Evolutionary conservation across 495 filamentous ascomycete genomes (phyloP).

Genomic region (Aspergillus ellipticus): DNA sequence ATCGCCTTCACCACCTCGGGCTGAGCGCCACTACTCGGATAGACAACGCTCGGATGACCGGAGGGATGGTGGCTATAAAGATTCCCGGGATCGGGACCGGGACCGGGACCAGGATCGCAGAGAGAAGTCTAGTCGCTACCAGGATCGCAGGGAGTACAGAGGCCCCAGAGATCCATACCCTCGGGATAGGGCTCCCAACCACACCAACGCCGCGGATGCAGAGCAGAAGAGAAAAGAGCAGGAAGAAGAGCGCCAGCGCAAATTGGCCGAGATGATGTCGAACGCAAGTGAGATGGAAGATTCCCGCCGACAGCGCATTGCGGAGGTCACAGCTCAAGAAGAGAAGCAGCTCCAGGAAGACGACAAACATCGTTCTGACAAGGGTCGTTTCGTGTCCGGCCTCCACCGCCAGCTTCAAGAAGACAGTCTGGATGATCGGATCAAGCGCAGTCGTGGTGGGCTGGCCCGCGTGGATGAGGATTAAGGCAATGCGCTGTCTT

Average conservation of each 20-base stretch:
- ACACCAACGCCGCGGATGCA: conserved; percentile 6
- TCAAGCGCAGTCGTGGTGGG: conserved; percentile 38
- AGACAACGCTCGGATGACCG: conserved; percentile 14
- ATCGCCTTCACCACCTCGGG: conserved; percentile 21
- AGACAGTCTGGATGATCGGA: conserved; percentile 42
- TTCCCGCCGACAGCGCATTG: conserved; percentile 67
- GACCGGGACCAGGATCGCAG: conserved; percentile 13
- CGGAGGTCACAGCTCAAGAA: conserved; percentile 63
- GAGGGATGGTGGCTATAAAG: conserved; percentile 1
- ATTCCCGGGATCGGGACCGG: conserved; percentile 9
- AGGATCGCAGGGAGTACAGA: conserved; percentile 16
- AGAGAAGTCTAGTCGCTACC: conserved; percentile 10
- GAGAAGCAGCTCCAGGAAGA: conserved; percentile 61
- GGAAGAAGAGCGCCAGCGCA: conserved; percentile 47
- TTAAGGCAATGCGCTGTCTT: conserved; percentile 1
- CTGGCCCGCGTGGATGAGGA: conserved; percentile 36
- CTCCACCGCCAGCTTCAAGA: conserved; percentile 39
- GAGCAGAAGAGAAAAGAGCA: conserved; percentile 19
- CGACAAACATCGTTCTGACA: conserved; percentile 40
- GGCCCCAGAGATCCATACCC: conserved; percentile 19
- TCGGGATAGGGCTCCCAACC: conserved; percentile 20
- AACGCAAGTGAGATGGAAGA: conserved; percentile 76
- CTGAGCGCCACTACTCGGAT: conserved; percentile 9
- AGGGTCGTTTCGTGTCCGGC: conserved; percentile 38
- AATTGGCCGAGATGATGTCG: conserved; percentile 82